Evolutionary conservation across 2,329 filamentous ascomycete genomes (phyloP).

Genomic region (Aspergillus amoenus): DNA sequence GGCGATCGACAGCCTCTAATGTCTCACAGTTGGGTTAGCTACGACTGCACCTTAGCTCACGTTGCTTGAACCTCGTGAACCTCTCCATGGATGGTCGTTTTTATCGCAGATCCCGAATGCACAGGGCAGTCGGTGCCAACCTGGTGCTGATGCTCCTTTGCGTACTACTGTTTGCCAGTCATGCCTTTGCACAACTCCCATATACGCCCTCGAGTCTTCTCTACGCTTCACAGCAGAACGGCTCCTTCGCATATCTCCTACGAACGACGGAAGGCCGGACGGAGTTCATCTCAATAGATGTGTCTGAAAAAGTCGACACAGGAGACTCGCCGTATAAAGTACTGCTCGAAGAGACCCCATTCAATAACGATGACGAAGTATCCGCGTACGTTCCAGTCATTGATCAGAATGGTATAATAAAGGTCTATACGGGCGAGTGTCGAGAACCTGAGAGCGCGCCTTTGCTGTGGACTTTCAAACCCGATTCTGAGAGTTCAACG

Average conservation of each 20-base stretch:
- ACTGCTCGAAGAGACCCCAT: conserved; percentile 28
- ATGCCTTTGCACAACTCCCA: conserved; percentile 54
- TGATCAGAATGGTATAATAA: conserved; percentile 66
- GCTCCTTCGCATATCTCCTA: conserved; percentile 69
- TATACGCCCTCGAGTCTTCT: conserved; percentile 78
- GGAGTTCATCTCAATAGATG: conserved; percentile 64
- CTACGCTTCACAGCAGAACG: conserved; percentile 50
- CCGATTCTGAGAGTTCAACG: conserved; percentile 40
- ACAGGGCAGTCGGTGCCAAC: conserved; percentile 12
- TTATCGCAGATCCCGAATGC: conserved; percentile 13
- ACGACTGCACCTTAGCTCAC: conserved; percentile 6
- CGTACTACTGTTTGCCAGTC: conserved; percentile 22
- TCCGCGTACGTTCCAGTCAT: conserved; percentile 70
- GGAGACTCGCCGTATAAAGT: conserved; percentile 40
- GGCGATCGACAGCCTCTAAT: conserved; percentile 18
- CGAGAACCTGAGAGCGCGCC: conserved; percentile 50
- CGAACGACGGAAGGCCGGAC: conserved; percentile 51
- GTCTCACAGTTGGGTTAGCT: conserved; percentile 10
- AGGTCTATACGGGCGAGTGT: conserved; percentile 75
- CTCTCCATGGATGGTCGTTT: conserved; percentile 20
- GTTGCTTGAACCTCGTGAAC: conserved; percentile 3
- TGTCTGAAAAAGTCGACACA: conserved; percentile 58
- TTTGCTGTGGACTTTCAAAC: conserved; percentile 67
- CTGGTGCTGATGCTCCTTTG: conserved; percentile 16
- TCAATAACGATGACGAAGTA: conserved; percentile 42